phyloP scores from a whole-genome alignment of 2,329 filamentous ascomycete genomes.

The Aureobasidium sp. region DNA sequence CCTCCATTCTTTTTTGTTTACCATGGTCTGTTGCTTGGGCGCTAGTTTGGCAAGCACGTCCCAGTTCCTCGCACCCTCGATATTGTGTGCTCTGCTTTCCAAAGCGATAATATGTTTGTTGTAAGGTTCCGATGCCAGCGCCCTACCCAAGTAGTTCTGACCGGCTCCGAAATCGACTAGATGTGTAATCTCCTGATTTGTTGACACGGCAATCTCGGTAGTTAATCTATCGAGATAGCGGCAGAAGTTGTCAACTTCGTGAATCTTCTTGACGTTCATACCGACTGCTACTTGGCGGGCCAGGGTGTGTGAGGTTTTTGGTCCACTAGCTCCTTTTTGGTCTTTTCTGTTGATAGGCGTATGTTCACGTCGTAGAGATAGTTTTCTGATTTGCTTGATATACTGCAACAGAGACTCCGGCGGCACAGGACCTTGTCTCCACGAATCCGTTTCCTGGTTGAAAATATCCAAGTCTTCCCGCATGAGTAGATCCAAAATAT shows the following conservation, averaged over 20 bases:
- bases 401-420: constrained; percentile 59
- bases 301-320: constrained; percentile 29
- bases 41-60: constrained; percentile 75
- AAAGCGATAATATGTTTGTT: constrained; percentile 83
- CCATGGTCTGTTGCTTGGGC: constrained; percentile 61
- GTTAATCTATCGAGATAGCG: constrained; percentile 66
- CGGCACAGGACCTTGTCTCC: constrained; percentile 36
- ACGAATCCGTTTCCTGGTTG: constrained; percentile 20
- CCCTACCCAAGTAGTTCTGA: constrained; percentile 88
- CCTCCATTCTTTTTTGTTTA: constrained; percentile 74
- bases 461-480: constrained; percentile 57
- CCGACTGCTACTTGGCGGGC: constrained; percentile 69
- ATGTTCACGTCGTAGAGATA: constrained; percentile 59
- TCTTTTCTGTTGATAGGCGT: constrained; percentile 10
- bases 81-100: constrained; percentile 78
- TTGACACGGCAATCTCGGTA: constrained; percentile 40
- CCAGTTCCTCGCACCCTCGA: constrained; percentile 71
- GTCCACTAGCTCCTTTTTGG: constrained; percentile 16
- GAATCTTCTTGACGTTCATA: constrained; percentile 93
- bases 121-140: constrained; percentile 76
- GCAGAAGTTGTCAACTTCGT: constrained; percentile 90
- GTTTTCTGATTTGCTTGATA: constrained; percentile 58
- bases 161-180: constrained; percentile 94
- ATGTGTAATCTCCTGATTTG: constrained; percentile 56
- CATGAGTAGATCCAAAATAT: constrained; percentile 72